Evolutionary conservation across 2,329 filamentous ascomycete genomes (phyloP).

Genomic region (Penicillium sp.): DNA sequence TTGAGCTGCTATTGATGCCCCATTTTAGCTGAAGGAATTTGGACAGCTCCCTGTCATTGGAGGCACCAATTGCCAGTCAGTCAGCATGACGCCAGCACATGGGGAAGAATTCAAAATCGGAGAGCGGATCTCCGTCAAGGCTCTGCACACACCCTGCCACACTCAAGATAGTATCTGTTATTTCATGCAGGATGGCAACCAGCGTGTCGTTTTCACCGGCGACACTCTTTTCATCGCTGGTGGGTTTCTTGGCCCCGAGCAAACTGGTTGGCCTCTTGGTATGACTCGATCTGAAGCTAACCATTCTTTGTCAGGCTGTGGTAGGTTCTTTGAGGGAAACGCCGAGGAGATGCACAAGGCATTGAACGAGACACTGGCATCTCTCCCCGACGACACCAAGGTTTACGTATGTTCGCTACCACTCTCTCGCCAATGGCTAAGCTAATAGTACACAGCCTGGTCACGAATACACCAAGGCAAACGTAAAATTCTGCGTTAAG

Average conservation of each 20-base stretch:
- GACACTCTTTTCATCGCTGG: conserved; percentile 95
- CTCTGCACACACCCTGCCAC: conserved; percentile 94
- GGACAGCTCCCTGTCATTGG: conserved; percentile 74
- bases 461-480: conserved; percentile 97
- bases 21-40: conserved; percentile 54
- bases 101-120: conserved; percentile 79
- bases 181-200: conserved; percentile 72
- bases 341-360: conserved; percentile 90
- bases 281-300: too few relatives aligned
- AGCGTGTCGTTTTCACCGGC: conserved; percentile 85
- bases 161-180: conserved; percentile 99
- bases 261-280: too few relatives aligned
- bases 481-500: conserved; percentile 80
- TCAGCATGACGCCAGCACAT: conserved; percentile 72
- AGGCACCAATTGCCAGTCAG: conserved; percentile 78
- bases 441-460: conserved; percentile 61
- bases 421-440: background rate
- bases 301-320: conserved; percentile 77
- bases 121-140: conserved; percentile 71
- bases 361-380: conserved; percentile 77
- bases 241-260: conserved; percentile 48
- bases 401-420: conserved; percentile 67
- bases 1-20: background rate
- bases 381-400: conserved; percentile 82
- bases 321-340: conserved; percentile 91